Evolutionary conservation across 2,329 filamentous ascomycete genomes (phyloP).

Genomic region (Aspergillus sojae): DNA sequence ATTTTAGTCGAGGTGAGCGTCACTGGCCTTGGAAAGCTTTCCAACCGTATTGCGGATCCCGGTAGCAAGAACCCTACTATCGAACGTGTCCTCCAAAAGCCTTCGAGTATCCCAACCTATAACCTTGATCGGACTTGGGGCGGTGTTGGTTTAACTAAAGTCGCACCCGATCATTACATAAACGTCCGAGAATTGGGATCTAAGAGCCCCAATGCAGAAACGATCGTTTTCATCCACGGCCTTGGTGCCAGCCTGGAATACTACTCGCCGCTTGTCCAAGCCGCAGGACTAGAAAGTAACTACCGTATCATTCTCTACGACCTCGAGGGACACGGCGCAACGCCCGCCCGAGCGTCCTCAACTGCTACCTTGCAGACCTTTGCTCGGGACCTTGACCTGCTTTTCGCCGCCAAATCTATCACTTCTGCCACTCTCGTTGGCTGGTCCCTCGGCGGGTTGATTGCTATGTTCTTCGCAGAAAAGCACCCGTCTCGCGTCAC

Average conservation of each 20-base stretch:
- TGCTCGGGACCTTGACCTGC: constrained; percentile 43
- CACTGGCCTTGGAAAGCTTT: constrained; percentile 44
- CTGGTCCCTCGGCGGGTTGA: constrained; percentile 56
- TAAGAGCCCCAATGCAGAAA: constrained; percentile 16
- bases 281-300: constrained; percentile 29
- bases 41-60: constrained; percentile 42
- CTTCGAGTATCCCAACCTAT: constrained; percentile 30
- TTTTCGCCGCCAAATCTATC: not conserved
- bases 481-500: constrained; percentile 44
- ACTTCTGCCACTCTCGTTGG: constrained; percentile 49
- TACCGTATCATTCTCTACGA: constrained; percentile 52
- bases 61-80: constrained; percentile 30
- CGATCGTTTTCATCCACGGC: constrained; percentile 59
- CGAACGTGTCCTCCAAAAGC: constrained; percentile 19
- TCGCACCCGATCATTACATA: constrained; percentile 45
- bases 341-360: constrained; percentile 52
- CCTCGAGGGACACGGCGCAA: constrained; percentile 60
- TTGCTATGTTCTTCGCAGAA: constrained; percentile 49
- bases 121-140: constrained; percentile 33
- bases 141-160: constrained; percentile 37
- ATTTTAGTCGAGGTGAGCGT: constrained; percentile 46
- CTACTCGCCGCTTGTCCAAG: constrained; percentile 49
- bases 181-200: constrained; percentile 27
- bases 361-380: constrained; percentile 48
- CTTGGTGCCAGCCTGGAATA: constrained; percentile 52